phyloP scores from a whole-genome alignment of 139 green algal genomes.

The Picochlorum sp. region DNA sequence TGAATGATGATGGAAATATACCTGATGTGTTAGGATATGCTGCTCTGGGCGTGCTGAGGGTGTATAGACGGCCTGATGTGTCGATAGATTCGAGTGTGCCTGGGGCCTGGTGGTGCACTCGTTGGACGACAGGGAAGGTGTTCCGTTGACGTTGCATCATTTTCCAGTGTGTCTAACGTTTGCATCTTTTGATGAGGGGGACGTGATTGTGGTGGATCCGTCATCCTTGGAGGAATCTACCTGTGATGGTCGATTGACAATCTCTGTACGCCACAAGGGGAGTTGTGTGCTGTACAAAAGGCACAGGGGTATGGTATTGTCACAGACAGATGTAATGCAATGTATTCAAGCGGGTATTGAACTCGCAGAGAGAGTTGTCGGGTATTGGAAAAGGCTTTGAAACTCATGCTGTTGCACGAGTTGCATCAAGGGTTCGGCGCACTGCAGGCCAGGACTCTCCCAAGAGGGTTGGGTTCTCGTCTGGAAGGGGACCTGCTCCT shows the following conservation, averaged over 20 bases:
- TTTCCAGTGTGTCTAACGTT: conserved; percentile 73
- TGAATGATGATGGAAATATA: conserved; percentile 77
- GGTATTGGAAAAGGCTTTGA: conserved; percentile 41
- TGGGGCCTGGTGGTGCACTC: conserved; percentile 47
- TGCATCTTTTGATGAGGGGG: conserved; percentile 61
- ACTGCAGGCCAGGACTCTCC: conserved; percentile 1
- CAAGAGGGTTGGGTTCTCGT: background rate
- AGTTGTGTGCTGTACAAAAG: conserved; percentile 78
- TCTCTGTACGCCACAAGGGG: conserved; percentile 46
- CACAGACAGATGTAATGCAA: conserved; percentile 31
- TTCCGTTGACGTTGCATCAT: conserved; percentile 83
- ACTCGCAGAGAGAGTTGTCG: conserved; percentile 32
- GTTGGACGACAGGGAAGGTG: conserved; percentile 53
- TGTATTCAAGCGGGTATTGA: conserved; percentile 27
- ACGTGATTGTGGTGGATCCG: conserved; percentile 62
- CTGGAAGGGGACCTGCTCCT: too few relatives aligned
- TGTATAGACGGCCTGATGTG: conserved; percentile 63
- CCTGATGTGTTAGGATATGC: conserved; percentile 62
- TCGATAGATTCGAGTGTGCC: conserved; percentile 35
- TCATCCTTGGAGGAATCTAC: conserved; percentile 62
- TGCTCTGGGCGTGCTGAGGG: conserved; percentile 65
- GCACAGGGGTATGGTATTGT: conserved; percentile 54
- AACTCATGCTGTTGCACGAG: conserved; percentile 44
- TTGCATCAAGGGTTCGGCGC: conserved; percentile 32
- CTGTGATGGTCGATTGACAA: conserved; percentile 24